Evolutionary conservation across 306 rosid genomes (phyloP).

Genomic region (Lathyrus sativus): DNA sequence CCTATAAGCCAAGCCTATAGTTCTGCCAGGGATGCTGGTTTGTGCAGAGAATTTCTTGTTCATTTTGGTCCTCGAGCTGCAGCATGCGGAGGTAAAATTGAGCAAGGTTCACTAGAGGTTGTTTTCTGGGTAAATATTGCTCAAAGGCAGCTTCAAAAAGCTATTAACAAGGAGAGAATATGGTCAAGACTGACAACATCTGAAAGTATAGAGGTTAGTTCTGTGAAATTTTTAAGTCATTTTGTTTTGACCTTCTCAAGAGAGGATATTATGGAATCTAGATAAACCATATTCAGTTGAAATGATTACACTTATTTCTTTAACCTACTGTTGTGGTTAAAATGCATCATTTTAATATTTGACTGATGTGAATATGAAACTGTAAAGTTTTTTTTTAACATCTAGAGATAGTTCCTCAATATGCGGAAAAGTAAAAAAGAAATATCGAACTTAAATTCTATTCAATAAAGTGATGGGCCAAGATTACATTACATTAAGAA

Average conservation of each 20-base stretch:
- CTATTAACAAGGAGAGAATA: conserved; percentile 89
- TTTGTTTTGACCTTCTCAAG: conserved; percentile 40
- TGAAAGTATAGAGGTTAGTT: conserved; percentile 93
- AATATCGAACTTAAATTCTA: not conserved
- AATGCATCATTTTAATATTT: conserved; percentile 12
- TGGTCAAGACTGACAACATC: conserved; percentile 96
- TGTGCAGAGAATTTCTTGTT: conserved; percentile 77
- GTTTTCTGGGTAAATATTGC: conserved; percentile 87
- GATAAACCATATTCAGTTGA: conserved; percentile 17
- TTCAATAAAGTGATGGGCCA: not conserved
- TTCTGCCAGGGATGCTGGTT: conserved; percentile 71
- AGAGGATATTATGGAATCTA: conserved; percentile 25
- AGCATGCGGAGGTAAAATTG: conserved; percentile 69
- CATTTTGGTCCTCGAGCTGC: conserved; percentile 97
- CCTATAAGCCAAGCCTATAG: conserved; percentile 77
- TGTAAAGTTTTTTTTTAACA: not conserved
- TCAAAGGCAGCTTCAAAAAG: conserved; percentile 81
- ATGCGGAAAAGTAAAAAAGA: not conserved
- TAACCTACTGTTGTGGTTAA: conserved; percentile 21
- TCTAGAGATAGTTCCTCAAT: not conserved
- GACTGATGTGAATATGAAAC: conserved; percentile 19
- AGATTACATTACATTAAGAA: not conserved
- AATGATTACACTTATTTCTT: conserved; percentile 9
- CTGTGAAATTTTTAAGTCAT: conserved; percentile 30
- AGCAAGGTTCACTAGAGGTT: conserved; percentile 78